Evolutionary conservation across 345 rosid genomes (phyloP).

Genomic region (Excoecaria agallocha): DNA sequence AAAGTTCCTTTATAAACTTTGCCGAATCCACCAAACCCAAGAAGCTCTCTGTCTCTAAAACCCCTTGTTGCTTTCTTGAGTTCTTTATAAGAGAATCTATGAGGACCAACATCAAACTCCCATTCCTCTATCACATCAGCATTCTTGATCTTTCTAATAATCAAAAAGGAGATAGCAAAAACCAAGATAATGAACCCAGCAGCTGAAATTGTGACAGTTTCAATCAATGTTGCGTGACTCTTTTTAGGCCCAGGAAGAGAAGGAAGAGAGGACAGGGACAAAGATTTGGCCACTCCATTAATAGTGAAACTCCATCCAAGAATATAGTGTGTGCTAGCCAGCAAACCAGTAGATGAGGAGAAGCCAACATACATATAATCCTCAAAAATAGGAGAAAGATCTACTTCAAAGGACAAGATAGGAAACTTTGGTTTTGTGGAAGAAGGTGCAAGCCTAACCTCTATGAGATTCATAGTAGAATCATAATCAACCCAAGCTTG

Average conservation of each 20-base stretch:
- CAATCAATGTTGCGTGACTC: slow-evolving; percentile 30
- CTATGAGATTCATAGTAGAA: slow-evolving; percentile 48
- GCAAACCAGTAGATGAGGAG: slow-evolving; percentile 81
- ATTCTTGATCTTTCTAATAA: slow-evolving; percentile 42
- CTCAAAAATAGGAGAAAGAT: slow-evolving; percentile 51
- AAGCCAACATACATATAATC: slow-evolving; percentile 83
- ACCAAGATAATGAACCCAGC: slow-evolving; percentile 26
- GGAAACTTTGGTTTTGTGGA: slow-evolving; percentile 57
- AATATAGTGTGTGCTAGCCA: slow-evolving; percentile 72
- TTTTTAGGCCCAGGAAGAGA: slow-evolving; percentile 43
- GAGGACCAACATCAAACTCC: slow-evolving; percentile 88
- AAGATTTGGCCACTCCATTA: slow-evolving; percentile 60
- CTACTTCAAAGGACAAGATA: slow-evolving; percentile 56
- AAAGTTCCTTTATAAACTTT: slow-evolving; percentile 77
- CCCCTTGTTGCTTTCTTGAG: slow-evolving; percentile 75
- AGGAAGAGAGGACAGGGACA: slow-evolving; percentile 62
- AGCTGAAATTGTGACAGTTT: slow-evolving; percentile 41
- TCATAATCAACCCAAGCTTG: slow-evolving; percentile 93
- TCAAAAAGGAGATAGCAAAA: slow-evolving; percentile 34
- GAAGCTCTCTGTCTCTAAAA: slow-evolving; percentile 71
- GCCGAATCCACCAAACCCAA: slow-evolving; percentile 89
- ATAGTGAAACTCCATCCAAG: slow-evolving; percentile 85
- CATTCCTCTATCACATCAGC: slow-evolving; percentile 67
- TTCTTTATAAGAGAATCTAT: slow-evolving; percentile 67
- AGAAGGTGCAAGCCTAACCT: slow-evolving; percentile 63